Evolutionary conservation across 2,329 filamentous ascomycete species (phyloP), one percentile per base, ranked within the genome.

Genomic region (Coniella lustricola): DNA sequence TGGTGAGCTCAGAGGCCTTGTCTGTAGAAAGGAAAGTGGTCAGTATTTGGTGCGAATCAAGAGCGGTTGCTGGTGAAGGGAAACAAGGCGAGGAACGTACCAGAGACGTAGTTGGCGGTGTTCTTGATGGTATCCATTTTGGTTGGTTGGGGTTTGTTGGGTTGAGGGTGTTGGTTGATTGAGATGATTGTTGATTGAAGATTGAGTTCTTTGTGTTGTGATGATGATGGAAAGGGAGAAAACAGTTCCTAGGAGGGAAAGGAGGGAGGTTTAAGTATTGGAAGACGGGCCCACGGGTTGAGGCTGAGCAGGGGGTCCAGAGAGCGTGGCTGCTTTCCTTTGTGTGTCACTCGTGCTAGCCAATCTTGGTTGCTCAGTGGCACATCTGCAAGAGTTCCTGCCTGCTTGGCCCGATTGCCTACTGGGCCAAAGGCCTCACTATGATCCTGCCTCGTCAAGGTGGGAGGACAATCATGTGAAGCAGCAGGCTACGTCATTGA

Each of bases 61-160:
- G 18, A 25, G n/a, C 7, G 18, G 41, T 17, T 25, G 9, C 10
- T 9, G 10, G 44, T 49, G 7, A 60, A 61, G 74, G 7, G 46
- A 51, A 8, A 61, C 61, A 74, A 20, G 68, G 63, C 74, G 67
- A 62, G n/a, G n/a, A 77, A 55, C 62, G 68, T 71, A 72, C 81
- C 78, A 52, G 71, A 67, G 67, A 80, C 76, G 71, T 74, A 79
- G 73, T 79, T 79, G 69, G 66, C 74, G 62, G 72, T 70, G 65
- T 78, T 72, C 69, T 69, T 69, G 60, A 68, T 53, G 59, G 66
- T 60, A 44, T 70, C 67, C 67, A 70, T 69, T 56, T 40, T 65
- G 60, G 55, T 60, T 44, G 56, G 49, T 57, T 44, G 50, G 33
- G 38, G 36, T 51, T 46, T 37, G 35, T 22, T 48, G 35, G 25